Base-by-base conservation (phyloP, 257 asterid genomes). In the Solanum tacnaense region DNA sequence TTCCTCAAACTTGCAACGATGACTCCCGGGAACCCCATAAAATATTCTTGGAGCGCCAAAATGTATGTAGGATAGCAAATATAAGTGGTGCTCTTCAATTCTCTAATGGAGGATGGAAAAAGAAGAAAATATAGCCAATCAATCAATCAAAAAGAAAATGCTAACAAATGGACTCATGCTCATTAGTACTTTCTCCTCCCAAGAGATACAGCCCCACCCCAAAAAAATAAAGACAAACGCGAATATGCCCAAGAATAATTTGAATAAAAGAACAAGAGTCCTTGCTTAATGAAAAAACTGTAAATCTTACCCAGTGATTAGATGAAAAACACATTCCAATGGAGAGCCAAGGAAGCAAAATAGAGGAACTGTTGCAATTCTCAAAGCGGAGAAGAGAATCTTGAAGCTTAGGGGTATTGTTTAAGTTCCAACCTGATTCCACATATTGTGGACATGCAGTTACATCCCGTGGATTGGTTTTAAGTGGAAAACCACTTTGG, bases 311-410 rank as follows among this genome's bases (percentile, higher is more conserved):
- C 99, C 99, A 97, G 65, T 91, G 91, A 82, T 85, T 91, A 11
- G 99, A 93, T 83, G 98, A 91, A 88, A 97, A 95, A 93, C 99
- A 96, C 98, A 94, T 95, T 85, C 98, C 99, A 46, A 95, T 15
- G 87, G 73, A 92, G 87, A 92, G 90, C 67, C 90, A 94, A 83
- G 98, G 98, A 88, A 79, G 84, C 46, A 91, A 89, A 70, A 89
- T 68, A 44, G 91, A 35, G 89, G 98, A 91, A 84, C 84, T 91
- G 34, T 58, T 78, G 49, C 86, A 12, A 88, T 93, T 90, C 87
- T 96, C 98, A 62, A 90, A 92, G 41, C 91, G 91, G 84, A 97
- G 95, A 88, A 97, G 95, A 88, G 99, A 97, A 89, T 94, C 94
- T 76, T 91, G 88, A 90, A 96, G 95, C 89, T 79, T 88, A 32